Conservation (phyloP, 495 filamentous ascomycete species). For the Xeromyces bisporus region DNA sequence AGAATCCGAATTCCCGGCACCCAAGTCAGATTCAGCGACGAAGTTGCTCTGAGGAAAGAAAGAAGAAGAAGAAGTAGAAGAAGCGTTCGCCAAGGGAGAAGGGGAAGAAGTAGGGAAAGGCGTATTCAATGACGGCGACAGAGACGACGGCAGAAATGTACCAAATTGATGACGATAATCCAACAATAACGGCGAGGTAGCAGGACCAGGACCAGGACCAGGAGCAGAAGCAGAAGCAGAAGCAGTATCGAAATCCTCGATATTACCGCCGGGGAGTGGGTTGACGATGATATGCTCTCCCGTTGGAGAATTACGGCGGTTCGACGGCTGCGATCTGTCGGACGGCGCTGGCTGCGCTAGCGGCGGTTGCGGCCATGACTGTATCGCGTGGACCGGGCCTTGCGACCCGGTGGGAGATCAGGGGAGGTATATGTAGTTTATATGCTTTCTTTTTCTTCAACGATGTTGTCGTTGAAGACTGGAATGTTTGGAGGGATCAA, state of each 20-base stretch:
- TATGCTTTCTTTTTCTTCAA: not conserved
- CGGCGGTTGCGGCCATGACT: not conserved
- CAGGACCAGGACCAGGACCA: not conserved
- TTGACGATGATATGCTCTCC: not conserved
- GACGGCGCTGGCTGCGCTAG: not conserved
- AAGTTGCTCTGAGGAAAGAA: not conserved
- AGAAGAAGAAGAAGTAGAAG: not conserved
- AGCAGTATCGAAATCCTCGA: not conserved
- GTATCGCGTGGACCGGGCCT: not conserved
- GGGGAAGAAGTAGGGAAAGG: not conserved
- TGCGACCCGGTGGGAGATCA: not conserved
- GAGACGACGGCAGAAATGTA: not conserved
- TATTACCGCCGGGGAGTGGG: not conserved
- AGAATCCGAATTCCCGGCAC: not conserved
- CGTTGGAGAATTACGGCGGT: not conserved
- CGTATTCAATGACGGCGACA: not conserved
- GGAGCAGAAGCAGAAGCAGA: too few species aligned
- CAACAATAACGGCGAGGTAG: not conserved
- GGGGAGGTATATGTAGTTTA: not conserved
- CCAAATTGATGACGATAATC: not conserved
- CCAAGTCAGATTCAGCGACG: too few species aligned
- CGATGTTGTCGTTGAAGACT: not conserved
- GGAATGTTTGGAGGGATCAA: too few species aligned
- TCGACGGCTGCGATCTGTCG: not conserved
- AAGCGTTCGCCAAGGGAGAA: not conserved